Base-by-base conservation (phyloP, 1,284 basidiomycete genomes). In the Cyathus pygmaeus region DNA sequence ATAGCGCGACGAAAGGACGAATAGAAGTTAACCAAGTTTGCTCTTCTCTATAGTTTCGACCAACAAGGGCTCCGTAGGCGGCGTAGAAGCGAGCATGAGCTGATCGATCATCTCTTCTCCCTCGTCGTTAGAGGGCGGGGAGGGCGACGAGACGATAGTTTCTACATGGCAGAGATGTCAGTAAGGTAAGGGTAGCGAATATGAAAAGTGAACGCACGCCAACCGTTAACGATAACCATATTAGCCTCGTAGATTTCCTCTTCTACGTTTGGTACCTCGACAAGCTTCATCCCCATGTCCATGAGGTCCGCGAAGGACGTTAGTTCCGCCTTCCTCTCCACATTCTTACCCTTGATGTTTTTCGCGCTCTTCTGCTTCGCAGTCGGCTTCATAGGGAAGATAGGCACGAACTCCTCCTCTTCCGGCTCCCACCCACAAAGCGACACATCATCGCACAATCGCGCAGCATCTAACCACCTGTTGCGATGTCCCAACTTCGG, bases 181-280 rank as follows among this genome's bases (percentile, higher is more conserved):
- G 56, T 24, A 42, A 55, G 53, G 42, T 46, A 42, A 42, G 27
- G 53, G 26, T 23, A 19, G 15, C 7, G 31, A 26, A 55, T 39
- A 41, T 23, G 55, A 59, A 29, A 23, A 55, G 15, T 55, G 52
- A 44, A 77, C 82, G 44, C 67, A 90, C 89, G 69, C 87, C 87
- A 88, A 21, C 88, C 89, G 67, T 85, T 79, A 2, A 89, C 81
- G 30, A 88, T 68, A 5, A 80, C 74, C 79, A 91, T 83, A 70
- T 86, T 85, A 56, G 81, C 77, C 31, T 68, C 71, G 26, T 79
- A 73, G 4, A 83, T 55, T 55, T 87, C 81, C 7, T 73, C 74
- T 27, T 83, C 83, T 42, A 75, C 65, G 51, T 81, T 73, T 23
- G 78, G 76, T 39, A 77, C 65, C 13, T 68, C 63, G 17, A 72